Evolutionary conservation across 345 rosid species (phyloP).

Genomic region (Arabidopsis thaliana): TAIR10.1 NC_003076.8:17369001-17369500

Average conservation of each 20-base stretch:
- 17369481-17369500: constrained; percentile 12
- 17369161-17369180: not conserved
- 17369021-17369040: constrained; percentile 91
- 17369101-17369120: constrained; percentile 61
- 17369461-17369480: constrained; percentile 31
- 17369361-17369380: not conserved
- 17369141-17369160: not conserved
- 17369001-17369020: constrained; percentile 85
- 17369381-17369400: constrained; percentile 13
- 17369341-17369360: constrained; percentile 20
- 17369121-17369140: not conserved
- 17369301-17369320: not conserved
- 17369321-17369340: constrained; percentile 11
- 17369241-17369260: not conserved
- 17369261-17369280: not conserved
- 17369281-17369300: not conserved
- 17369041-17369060: constrained; percentile 64
- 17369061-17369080: constrained; percentile 61
- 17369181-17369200: not conserved
- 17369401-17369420: not conserved
- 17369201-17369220: not conserved
- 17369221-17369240: not conserved
- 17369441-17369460: constrained; percentile 2
- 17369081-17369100: constrained; percentile 68
- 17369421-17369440: not conserved